phyloP scores from a whole-genome alignment of 768 basidiomycete species.

The Russula brevipes region DNA sequence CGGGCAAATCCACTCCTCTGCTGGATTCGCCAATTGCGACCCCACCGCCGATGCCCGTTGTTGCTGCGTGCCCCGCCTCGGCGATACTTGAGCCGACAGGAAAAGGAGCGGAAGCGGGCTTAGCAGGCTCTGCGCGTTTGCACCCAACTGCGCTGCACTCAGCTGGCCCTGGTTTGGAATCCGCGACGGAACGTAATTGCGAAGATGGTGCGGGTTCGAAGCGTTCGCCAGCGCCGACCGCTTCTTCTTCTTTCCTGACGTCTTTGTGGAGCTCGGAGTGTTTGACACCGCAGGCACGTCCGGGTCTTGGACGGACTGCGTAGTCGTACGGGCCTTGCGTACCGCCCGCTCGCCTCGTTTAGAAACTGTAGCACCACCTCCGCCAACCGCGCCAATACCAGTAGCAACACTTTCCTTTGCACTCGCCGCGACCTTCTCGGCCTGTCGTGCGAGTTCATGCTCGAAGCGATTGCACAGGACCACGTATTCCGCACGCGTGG shows the following conservation, averaged over 20 bases:
- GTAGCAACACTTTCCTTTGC: slow-evolving; percentile 46
- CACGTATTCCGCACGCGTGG: slow-evolving; percentile 64
- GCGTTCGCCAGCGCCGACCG: slow-evolving; percentile 86
- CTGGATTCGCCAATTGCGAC: slow-evolving; percentile 46
- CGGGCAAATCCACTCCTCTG: slow-evolving; percentile 91
- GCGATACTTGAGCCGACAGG: slow-evolving; percentile 61
- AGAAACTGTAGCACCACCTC: slow-evolving; percentile 27
- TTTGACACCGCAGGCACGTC: slow-evolving; percentile 30
- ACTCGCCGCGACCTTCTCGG: slow-evolving; percentile 47
- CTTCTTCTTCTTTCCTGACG: slow-evolving; percentile 82
- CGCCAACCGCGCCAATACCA: slow-evolving; percentile 31
- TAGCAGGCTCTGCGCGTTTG: slow-evolving; percentile 45
- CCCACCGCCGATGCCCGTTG: slow-evolving; percentile 29
- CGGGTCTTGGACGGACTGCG: slow-evolving; percentile 38
- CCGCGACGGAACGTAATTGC: slow-evolving; percentile 89
- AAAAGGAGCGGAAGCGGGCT: slow-evolving; percentile 62
- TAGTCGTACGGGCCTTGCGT: slow-evolving; percentile 25
- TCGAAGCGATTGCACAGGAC: slow-evolving; percentile 65
- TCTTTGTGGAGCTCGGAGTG: slow-evolving; percentile 29
- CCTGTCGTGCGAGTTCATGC: slow-evolving; percentile 66
- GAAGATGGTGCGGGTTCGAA: slow-evolving; percentile 90
- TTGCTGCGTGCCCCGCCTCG: slow-evolving; percentile 35
- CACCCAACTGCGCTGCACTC: slow-evolving; percentile 37
- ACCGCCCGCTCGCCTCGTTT: slow-evolving; percentile 14
- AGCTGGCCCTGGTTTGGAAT: slow-evolving; percentile 46